Base-by-base conservation (phyloP, 805 yeast genomes). In the Phaffomyces thermotolerans region DNA sequence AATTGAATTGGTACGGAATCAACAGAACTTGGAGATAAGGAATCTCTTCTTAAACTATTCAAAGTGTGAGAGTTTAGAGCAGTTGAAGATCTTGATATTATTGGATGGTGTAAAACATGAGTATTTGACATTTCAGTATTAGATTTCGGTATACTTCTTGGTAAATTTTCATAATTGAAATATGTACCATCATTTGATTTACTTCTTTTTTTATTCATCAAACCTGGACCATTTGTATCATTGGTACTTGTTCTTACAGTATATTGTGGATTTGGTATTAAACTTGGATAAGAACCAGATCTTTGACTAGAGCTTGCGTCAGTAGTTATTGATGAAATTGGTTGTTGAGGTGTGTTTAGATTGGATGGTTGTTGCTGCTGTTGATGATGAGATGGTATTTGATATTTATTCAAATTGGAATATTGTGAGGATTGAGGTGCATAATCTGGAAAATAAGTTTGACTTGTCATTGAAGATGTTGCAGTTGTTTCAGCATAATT, bases 241-340 rank as follows among this genome's bases (percentile, higher is more conserved):
- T 27, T 27, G 4, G 12, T 27, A 8, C 10, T 27, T 7, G 29
- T 27, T 20, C 40, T 30, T 6, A 38, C 13, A 1, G 54, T 37
- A 29, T 42, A 43, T 15, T 45, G 55, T 6, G 50, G 45, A 15
- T 43, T 40, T 7, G 57, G 56, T 7, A 46, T 46, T 9, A 51
- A 27, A 13, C 53, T 50, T 8, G 59, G 56, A 40, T 46, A 50
- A 0, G 61, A 56, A 3, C 54, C 58, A 3, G 59, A 48, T 23
- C 60, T 49, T 34, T 53, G 29, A 9, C 53, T 8, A 50, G 51
- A 34, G 41, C 18, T 36, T 37, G 40, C 10, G 10, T 40, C 17
- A 9, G 42, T 3, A 33, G 47, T 12, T 45, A 47, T 1, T 54
- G 47, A 8, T 9, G 25, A 31, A 9, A 17, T 4, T 6, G 33